Base-by-base conservation (phyloP, 768 basidiomycete genomes). In the Boletus insuetus region DNA sequence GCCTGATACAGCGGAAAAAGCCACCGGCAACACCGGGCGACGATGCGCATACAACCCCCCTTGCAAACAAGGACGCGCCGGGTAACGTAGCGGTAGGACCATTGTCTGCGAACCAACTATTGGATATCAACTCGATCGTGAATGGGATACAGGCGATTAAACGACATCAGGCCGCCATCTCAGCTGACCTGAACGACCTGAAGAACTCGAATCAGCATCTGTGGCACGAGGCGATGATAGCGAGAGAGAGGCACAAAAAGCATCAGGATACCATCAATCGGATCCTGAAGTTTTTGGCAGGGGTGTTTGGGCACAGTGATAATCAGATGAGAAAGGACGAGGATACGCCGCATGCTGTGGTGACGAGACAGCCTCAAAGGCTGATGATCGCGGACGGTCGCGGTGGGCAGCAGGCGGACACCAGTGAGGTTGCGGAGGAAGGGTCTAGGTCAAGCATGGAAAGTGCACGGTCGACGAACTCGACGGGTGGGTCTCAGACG, bases 201-300 rank as follows among this genome's bases (percentile, higher is more conserved):
- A 94, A 96, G 73, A 79, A 80, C 53, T 89, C 86, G 3, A 98
- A 98, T 65, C 85, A 94, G 59, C 75, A 86, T 20, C 73, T 98
- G n/a, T 99, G 96, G 96, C 85, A 92, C 67, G 94, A 98, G 66
- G 86, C 93, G 2, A 72, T 93, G 60, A 75, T 82, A 32, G 83
- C 91, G 2, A 78, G 94, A 16, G 84, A 87, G 60, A 81, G 85
- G 53, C 87, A 96, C 65, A 86, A 93, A 68, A 94, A 91, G 66
- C 94, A 98, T 60, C 89, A 97, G 66, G 94, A 98, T 69, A 97
- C 94, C 20, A 94, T 98, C 68, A 94, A 97, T 65, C 78, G 91
- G 52, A 98, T 99, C 57, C 81, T 99, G 59, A 89, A 93, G 56
- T 98, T 99, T 73, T 74, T 99, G 52, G 95, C 95, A 11, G 87